Conservation (phyloP, 345 rosid genomes). For the Rhodamnia argentea region DNA sequence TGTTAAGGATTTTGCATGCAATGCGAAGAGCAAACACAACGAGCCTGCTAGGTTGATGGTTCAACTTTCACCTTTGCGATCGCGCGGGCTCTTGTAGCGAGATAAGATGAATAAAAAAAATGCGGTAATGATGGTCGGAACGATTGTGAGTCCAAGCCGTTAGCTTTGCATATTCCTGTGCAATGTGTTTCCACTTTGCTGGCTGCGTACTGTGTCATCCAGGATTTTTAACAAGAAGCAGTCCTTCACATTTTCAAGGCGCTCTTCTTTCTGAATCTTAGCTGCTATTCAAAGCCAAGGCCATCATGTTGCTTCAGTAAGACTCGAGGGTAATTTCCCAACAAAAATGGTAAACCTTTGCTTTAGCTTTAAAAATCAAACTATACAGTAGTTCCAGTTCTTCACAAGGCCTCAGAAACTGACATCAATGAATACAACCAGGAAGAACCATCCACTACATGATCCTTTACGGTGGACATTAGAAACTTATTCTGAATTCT, state of each 20-base stretch:
- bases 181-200: background rate
- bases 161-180: background rate
- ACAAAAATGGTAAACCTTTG: background rate
- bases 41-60: background rate
- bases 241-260: background rate
- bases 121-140: background rate
- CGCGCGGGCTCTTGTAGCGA: no score
- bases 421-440: background rate
- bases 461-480: background rate
- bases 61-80: background rate
- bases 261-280: background rate
- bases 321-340: background rate
- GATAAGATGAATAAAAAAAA: no score
- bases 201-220: background rate
- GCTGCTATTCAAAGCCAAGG: background rate
- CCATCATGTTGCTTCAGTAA: background rate
- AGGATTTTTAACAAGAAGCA: background rate
- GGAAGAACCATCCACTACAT: background rate
- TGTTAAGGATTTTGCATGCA: background rate
- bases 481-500: background rate
- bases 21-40: background rate
- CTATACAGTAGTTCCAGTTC: background rate
- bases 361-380: background rate
- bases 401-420: background rate
- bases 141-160: background rate